phyloP scores from a whole-genome alignment of 2,329 filamentous ascomycete species.

The Penicillium verrucosum region DNA sequence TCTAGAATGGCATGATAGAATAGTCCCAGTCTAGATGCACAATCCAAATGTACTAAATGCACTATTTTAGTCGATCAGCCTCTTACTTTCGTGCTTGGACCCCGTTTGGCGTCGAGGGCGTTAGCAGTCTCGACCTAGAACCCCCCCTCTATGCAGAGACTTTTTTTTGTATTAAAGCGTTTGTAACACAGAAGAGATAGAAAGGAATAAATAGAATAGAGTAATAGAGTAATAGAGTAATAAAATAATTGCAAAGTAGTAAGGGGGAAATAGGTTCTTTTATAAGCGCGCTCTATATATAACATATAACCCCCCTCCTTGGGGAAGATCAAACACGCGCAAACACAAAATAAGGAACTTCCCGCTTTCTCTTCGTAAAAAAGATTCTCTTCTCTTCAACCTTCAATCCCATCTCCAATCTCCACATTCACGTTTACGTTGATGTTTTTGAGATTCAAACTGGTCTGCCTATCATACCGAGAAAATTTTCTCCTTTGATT shows the following conservation, averaged over 20 bases:
- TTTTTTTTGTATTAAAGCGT: constrained; percentile 1
- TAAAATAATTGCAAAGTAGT: not conserved
- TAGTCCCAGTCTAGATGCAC: not conserved
- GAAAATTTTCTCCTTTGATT: constrained; percentile 25
- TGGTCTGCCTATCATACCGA: not conserved
- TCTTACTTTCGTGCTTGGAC: constrained; percentile 9
- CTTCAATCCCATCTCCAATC: constrained; percentile 12
- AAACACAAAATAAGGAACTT: constrained; percentile 26
- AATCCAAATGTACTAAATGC: not conserved
- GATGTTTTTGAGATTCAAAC: constrained; percentile 10
- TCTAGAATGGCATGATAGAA: not conserved
- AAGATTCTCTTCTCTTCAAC: constrained; percentile 22
- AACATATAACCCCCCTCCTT: constrained; percentile 3
- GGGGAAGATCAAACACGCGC: constrained; percentile 24
- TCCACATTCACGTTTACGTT: not conserved
- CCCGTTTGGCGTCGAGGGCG: constrained; percentile 8
- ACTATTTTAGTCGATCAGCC: constrained; percentile 1
- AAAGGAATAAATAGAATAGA: not conserved
- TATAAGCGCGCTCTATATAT: constrained; percentile 18
- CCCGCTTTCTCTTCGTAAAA: constrained; percentile 23
- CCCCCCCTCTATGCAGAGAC: constrained; percentile 5
- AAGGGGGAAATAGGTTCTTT: not conserved
- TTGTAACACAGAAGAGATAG: not conserved
- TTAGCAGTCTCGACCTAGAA: constrained; percentile 8
- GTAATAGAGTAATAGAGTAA: not conserved